Conservation (phyloP, 2,329 filamentous ascomycete species). For the Lasiodiplodia gonubiensis region DNA sequence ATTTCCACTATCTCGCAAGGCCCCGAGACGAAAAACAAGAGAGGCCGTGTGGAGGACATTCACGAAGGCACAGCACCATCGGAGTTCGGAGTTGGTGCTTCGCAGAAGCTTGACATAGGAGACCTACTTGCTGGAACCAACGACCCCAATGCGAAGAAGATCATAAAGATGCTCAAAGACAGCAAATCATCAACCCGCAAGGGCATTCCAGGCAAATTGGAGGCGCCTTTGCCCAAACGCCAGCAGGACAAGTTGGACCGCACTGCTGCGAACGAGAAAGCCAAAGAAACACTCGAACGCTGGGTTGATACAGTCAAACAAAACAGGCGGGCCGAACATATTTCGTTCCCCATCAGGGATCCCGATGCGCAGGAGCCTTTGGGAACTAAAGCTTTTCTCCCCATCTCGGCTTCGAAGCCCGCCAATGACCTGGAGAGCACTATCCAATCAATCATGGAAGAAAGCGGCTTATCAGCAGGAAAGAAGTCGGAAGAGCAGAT, state of each 20-base stretch:
- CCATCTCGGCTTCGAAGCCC: constrained; percentile 62
- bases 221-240: constrained; percentile 80
- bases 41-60: constrained; percentile 48
- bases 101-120: constrained; percentile 73
- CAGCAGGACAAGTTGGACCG: constrained; percentile 88
- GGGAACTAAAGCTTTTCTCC: constrained; percentile 69
- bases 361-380: constrained; percentile 66
- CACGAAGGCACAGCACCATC: constrained; percentile 67
- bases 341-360: constrained; percentile 83
- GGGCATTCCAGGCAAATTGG: constrained; percentile 71
- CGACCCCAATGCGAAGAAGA: constrained; percentile 77
- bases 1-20: constrained; percentile 67
- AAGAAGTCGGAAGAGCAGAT: constrained; percentile 65
- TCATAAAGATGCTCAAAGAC: constrained; percentile 74
- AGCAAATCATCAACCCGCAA: constrained; percentile 64
- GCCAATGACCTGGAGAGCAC: constrained; percentile 83
- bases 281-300: constrained; percentile 84
- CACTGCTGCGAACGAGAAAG: constrained; percentile 82
- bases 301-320: constrained; percentile 97
- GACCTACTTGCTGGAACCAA: constrained; percentile 76
- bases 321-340: constrained; percentile 87
- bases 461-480: constrained; percentile 76
- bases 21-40: constrained; percentile 43
- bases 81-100: constrained; percentile 63
- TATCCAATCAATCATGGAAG: constrained; percentile 86